Evolutionary conservation across 805 yeast genomes (phyloP), one percentile per base, ranked within the genome.

Genomic region (Nakazawaea sp.): DNA sequence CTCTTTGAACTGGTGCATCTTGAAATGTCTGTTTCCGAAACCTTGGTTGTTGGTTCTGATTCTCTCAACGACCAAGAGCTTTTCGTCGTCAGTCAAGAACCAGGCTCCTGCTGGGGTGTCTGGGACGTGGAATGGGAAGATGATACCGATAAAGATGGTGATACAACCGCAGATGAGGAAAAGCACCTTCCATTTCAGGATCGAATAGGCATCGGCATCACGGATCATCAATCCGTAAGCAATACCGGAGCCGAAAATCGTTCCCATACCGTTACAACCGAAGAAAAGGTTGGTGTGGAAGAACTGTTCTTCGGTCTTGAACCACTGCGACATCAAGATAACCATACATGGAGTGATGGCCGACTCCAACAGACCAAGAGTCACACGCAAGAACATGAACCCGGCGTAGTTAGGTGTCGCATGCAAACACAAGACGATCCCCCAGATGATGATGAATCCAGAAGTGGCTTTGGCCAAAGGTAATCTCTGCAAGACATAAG

Each of bases 1-100:
- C 55, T 80, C 86, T 24, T 49, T 58, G 36, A 77, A 61, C 53
- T 80, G 87, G 37, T 65, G 51, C 61, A 56, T 55, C 50, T 79
- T 79, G 63, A 76, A 72, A 30, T 57, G 57, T 44, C 58, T 67
- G 45, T 66, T 68, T 42, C 80, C 81, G 49, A 70, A 70, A 33
- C 83, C 85, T 45, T 75, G 78, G 47, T 76, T 71, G 51, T 75
- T 77, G 6, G 50, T 51, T 46, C 78, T 69, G 40, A 80, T 73
- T 46, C 81, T 66, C 47, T 72, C 73, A 19, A 78, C 68, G 16
- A 72, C 70, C 50, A 64, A 53, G 7, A 55, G 46, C 46, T 60
- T 67, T 49, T 73, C 82, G 39, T 64, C 63, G 18, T 65, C 67
- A 11, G 55, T 58, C 41, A 73, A 52, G 48, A 67, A 75, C 65